Evolutionary conservation across 495 filamentous ascomycete species (phyloP), one percentile per base, ranked within the genome.

Genomic region (Entonaema liquescens): DNA sequence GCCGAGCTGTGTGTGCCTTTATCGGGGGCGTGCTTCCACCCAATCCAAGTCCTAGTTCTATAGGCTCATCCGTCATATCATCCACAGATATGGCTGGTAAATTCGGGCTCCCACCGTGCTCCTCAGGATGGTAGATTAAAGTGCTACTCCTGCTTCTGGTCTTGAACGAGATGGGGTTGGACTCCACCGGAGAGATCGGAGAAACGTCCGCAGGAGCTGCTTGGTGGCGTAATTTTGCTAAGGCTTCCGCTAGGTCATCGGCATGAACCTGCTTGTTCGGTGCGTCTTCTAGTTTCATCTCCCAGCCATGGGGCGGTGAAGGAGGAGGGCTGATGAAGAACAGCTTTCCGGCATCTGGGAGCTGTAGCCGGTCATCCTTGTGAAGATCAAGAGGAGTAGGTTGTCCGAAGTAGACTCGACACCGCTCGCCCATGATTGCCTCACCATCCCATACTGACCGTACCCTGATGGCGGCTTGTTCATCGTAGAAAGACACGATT

Each of bases 261-360:
- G 95, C 94, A 74, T 97, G 92, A 8, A 97, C 93, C 65, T 93
- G 90, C 80, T 93, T 94, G 79, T 99, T 99, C 31, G 95, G 95
- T 2, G 95, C 92, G 25, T 91, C 94, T 81, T 99, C 95, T 53
- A 92, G 83, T 73, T 88, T 88, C 83, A 94, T 87, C 79, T 95
- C 91, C 95, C 95, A 99, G 38, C 94, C 95, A 76, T 93, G 91
- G 2, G 95, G 95, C 55, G 95, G 95, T 65, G 85, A 89, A 1
- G 95, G 96, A 9, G 95, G 95, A 35, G 95, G 95, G 62, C 89
- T 92, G 82, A 99, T 98, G 83, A 99, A 98, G 86, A 98, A 97
- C 36, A 97, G 86, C 82, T 97, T 98, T 71, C 92, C 89, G 47
- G 89, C 83, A 68, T 97, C 92, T 13, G 95, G 95, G 1, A 93